Evolutionary conservation across 306 rosid species (phyloP).

Genomic region (Ochetophila trinervis): DNA sequence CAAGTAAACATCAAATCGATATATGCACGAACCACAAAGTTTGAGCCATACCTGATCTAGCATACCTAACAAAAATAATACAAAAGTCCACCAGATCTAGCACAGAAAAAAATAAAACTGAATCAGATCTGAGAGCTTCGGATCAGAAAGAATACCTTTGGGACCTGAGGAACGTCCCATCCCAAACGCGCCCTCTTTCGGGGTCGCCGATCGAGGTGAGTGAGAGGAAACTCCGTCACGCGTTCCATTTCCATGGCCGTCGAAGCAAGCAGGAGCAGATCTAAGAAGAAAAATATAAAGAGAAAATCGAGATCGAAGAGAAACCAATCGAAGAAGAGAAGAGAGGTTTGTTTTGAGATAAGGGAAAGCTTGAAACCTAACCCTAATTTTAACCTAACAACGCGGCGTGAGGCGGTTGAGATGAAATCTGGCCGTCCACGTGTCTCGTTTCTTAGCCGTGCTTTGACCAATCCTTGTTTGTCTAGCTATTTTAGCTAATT

Average conservation of each 20-base stretch:
- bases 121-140: constrained; percentile 33
- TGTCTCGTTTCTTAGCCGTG: constrained; percentile 18
- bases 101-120: neutral
- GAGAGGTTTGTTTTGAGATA: neutral
- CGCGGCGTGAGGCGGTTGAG: constrained; percentile 16
- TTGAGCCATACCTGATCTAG: constrained; percentile 18
- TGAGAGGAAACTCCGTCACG: constrained; percentile 76
- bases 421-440: constrained; percentile 51
- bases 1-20: no score
- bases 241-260: constrained; percentile 81
- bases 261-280: neutral
- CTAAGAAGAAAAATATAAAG: neutral
- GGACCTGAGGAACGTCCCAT: constrained; percentile 82
- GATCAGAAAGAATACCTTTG: constrained; percentile 59
- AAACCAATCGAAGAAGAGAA: neutral
- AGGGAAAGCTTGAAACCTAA: neutral
- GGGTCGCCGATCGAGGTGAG: constrained; percentile 88
- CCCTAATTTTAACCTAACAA: constrained; percentile 55
- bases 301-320: neutral
- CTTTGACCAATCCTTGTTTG: constrained; percentile 12
- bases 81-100: constrained; percentile 37
- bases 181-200: constrained; percentile 92
- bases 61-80: constrained; percentile 22
- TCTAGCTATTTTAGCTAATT: constrained; percentile 1
- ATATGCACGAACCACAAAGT: neutral